Evolutionary conservation across 192 early-diverging fungal genomes (phyloP).

Genomic region (Diversispora eburnea): DNA sequence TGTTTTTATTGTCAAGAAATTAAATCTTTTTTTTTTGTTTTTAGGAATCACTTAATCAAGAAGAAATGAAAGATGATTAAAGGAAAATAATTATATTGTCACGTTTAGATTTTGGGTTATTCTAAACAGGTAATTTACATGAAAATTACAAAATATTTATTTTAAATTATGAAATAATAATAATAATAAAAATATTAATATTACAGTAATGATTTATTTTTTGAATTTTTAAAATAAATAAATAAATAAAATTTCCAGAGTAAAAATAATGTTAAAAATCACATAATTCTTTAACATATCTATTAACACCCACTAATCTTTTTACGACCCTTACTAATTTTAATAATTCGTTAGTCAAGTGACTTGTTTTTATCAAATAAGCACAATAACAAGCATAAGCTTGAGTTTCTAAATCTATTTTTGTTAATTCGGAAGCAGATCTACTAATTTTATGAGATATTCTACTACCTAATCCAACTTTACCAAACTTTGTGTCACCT

Average conservation of each 20-base stretch:
- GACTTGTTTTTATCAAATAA: conserved; percentile 41
- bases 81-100: too few species aligned
- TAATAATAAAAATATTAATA: too few species aligned
- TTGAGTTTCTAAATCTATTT: conserved; percentile 19
- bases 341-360: conserved; percentile 37
- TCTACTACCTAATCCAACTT: conserved; percentile 4
- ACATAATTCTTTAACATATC: conserved; percentile 23
- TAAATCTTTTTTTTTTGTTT: conserved; percentile 15
- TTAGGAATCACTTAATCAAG: conserved; percentile 44
- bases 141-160: too few species aligned
- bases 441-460: neutral
- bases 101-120: too few species aligned
- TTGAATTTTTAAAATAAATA: too few species aligned
- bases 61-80: conserved; percentile 55
- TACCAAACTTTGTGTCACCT: conserved; percentile 19
- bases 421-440: conserved; percentile 20
- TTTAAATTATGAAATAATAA: too few species aligned
- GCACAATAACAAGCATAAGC: conserved; percentile 37
- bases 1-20: neutral
- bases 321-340: conserved; percentile 30
- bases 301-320: conserved; percentile 37
- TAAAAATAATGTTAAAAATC: neutral
- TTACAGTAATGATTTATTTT: too few species aligned
- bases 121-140: too few species aligned
- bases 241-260: too few species aligned